Conservation (phyloP, 2,329 filamentous ascomycete genomes). For the Coleophoma crateriformis region DNA sequence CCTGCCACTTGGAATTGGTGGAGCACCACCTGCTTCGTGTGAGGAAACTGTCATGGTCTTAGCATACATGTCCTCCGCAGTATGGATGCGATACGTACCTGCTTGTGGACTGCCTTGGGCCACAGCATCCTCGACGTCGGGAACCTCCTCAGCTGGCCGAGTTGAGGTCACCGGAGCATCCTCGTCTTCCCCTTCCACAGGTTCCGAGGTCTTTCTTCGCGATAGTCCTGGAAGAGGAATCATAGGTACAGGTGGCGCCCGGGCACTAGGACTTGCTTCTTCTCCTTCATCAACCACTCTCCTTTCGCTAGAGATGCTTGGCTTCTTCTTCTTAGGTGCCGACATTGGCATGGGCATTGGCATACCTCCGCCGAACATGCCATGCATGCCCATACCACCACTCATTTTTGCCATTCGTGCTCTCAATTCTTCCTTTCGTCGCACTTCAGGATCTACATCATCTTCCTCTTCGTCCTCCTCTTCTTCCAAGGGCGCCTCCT, state of each 20-base stretch:
- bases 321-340: constrained; percentile 52
- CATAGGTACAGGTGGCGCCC: constrained; percentile 51
- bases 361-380: constrained; percentile 78
- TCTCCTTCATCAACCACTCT: constrained; percentile 35
- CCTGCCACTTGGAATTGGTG: constrained; percentile 34
- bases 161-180: constrained; percentile 43
- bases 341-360: constrained; percentile 48
- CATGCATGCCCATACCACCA: constrained; percentile 93
- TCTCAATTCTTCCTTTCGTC: constrained; percentile 79
- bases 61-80: constrained; percentile 10
- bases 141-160: constrained; percentile 38
- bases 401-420: constrained; percentile 99
- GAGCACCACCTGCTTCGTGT: constrained; percentile 23
- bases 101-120: constrained; percentile 29
- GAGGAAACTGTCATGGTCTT: constrained; percentile 17
- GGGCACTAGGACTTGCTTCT: constrained; percentile 35
- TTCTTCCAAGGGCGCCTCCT: constrained; percentile 44
- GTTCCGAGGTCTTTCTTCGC: constrained; percentile 42
- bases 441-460: constrained; percentile 81
- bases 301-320: constrained; percentile 33
- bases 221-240: constrained; percentile 71
- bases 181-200: constrained; percentile 33
- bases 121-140: constrained; percentile 47
- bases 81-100: constrained; percentile 16
- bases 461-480: constrained; percentile 74